Conservation (phyloP, 495 filamentous ascomycete genomes). For the Penicillium crystallinum region DNA sequence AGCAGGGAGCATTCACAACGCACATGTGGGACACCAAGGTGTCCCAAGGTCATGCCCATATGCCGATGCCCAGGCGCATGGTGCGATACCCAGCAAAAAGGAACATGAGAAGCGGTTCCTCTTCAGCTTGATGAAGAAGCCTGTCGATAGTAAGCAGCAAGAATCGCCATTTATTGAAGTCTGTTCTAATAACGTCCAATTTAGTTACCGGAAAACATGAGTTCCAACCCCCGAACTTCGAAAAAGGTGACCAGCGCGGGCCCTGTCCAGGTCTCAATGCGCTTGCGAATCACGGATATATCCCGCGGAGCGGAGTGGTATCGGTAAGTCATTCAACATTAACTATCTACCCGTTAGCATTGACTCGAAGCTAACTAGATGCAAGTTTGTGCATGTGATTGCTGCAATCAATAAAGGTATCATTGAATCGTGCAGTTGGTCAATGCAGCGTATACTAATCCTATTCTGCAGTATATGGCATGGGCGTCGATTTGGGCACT, state of each 20-base stretch:
- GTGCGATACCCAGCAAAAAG: not conserved
- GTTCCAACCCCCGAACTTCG: slow-evolving; percentile 35
- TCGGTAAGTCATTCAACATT: slow-evolving; percentile 20
- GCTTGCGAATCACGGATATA: slow-evolving; percentile 50
- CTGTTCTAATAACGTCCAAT: not conserved
- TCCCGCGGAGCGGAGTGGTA: slow-evolving; percentile 48
- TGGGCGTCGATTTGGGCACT: slow-evolving; percentile 47
- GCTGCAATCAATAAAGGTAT: slow-evolving; percentile 29
- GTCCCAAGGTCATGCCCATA: slow-evolving; percentile 26
- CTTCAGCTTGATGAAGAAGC: slow-evolving; percentile 19
- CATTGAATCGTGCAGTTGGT: not conserved
- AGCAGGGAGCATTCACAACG: slow-evolving; percentile 1
- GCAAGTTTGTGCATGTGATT: slow-evolving; percentile 22
- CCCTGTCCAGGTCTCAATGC: slow-evolving; percentile 51
- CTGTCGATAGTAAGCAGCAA: slow-evolving; percentile 24
- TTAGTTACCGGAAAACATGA: slow-evolving; percentile 34
- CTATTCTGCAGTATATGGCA: slow-evolving; percentile 37
- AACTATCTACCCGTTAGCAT: not conserved
- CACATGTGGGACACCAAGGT: not conserved
- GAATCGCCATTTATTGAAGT: not conserved
- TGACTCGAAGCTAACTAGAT: slow-evolving; percentile 21
- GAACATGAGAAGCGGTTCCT: slow-evolving; percentile 24
- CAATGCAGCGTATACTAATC: not conserved
- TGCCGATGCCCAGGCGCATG: slow-evolving; percentile 5
- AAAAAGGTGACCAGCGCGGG: slow-evolving; percentile 37